phyloP scores from a whole-genome alignment of 257 asterid genomes.

The Cruciata laevipes region DNA sequence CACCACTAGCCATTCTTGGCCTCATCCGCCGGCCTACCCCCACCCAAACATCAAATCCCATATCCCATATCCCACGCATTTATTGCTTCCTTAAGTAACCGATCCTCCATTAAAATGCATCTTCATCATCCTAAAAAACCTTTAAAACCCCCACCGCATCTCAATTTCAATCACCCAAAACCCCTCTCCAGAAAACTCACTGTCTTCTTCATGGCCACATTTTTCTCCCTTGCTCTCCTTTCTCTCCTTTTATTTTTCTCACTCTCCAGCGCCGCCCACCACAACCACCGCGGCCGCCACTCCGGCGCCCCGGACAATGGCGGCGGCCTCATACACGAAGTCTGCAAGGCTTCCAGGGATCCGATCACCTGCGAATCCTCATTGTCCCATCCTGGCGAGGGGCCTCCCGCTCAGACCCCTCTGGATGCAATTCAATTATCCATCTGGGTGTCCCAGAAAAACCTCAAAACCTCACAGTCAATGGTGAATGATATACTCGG shows the following conservation, averaged over 20 bases:
- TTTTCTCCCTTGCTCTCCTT: slow-evolving; percentile 18
- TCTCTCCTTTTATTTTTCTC: slow-evolving; percentile 28
- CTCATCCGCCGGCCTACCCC: not conserved
- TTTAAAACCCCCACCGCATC: slow-evolving; percentile 8
- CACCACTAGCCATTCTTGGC: not conserved
- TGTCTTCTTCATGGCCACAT: slow-evolving; percentile 23
- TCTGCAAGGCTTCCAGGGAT: slow-evolving; percentile 57
- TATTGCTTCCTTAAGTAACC: not conserved
- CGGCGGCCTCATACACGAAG: slow-evolving; percentile 19
- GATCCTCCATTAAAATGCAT: slow-evolving; percentile 2
- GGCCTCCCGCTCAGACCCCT: slow-evolving; percentile 29
- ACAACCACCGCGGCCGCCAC: slow-evolving; percentile 16
- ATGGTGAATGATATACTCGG: slow-evolving; percentile 33
- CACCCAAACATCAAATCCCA: not conserved
- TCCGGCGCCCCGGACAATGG: slow-evolving; percentile 6
- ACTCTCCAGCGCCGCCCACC: slow-evolving; percentile 24
- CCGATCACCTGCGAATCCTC: slow-evolving; percentile 34
- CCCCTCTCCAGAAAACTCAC: not conserved
- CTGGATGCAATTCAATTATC: slow-evolving; percentile 37
- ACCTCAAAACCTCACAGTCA: slow-evolving; percentile 31
- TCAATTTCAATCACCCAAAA: not conserved
- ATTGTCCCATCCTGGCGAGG: slow-evolving; percentile 24
- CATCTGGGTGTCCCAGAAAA: slow-evolving; percentile 20
- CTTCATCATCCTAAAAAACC: not conserved
- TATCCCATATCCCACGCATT: not conserved